Conservation (phyloP, 2,329 filamentous ascomycete genomes). For the Fusarium sp. region DNA sequence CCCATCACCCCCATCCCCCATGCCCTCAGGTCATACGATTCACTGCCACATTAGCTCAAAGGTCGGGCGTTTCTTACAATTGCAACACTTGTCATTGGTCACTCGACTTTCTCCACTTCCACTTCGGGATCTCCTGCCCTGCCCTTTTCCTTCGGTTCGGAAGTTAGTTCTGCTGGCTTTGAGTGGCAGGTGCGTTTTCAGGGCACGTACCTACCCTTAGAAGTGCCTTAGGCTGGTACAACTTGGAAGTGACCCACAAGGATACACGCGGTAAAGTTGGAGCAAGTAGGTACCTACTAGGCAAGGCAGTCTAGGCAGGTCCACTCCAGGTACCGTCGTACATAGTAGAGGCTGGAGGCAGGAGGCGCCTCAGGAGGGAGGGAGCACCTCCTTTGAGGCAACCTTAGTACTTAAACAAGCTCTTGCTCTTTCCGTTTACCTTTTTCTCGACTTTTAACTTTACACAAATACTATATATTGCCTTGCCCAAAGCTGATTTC, state of each 20-base stretch:
- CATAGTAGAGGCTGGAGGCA: not conserved
- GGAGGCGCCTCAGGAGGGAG: not conserved
- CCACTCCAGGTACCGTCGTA: slow-evolving; percentile 33
- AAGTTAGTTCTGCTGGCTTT: slow-evolving; percentile 12
- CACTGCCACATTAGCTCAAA: slow-evolving; percentile 50
- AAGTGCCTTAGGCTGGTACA: not conserved
- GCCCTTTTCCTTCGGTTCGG: slow-evolving; percentile 27
- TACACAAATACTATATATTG: slow-evolving; percentile 14
- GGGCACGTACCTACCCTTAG: not conserved
- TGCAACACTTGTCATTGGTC: slow-evolving; percentile 33
- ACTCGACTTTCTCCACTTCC: slow-evolving; percentile 1
- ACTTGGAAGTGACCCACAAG: not conserved
- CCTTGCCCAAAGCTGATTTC: not conserved
- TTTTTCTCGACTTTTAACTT: not conserved
- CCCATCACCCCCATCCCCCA: not conserved
- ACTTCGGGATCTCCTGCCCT: slow-evolving; percentile 40
- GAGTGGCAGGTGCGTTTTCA: slow-evolving; percentile 6
- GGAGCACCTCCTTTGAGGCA: slow-evolving; percentile 16
- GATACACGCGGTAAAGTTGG: slow-evolving; percentile 21
- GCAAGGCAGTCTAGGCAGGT: slow-evolving; percentile 19
- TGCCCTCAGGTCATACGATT: slow-evolving; percentile 46
- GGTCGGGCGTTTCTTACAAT: slow-evolving; percentile 48
- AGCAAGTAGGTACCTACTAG: too few species aligned
- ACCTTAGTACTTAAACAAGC: slow-evolving; percentile 28
- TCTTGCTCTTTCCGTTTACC: slow-evolving; percentile 8